phyloP scores from a whole-genome alignment of 1,284 basidiomycete genomes.

The Pholiota adiposa region DNA sequence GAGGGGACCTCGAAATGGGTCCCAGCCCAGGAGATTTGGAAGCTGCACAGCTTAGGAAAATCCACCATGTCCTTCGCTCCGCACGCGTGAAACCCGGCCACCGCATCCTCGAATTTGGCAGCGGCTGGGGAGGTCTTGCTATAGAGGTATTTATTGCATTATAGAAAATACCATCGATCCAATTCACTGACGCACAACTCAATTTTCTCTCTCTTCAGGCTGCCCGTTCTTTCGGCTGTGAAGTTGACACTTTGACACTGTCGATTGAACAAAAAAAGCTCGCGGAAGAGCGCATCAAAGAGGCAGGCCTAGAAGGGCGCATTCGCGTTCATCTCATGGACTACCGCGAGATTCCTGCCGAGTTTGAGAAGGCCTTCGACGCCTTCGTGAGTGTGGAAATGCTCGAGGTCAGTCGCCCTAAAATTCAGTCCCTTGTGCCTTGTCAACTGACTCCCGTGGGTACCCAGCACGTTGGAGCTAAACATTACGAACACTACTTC shows the following conservation, averaged over 20 bases:
- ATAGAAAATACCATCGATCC: conserved; percentile 13
- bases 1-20: conserved; percentile 61
- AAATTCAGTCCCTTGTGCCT: conserved; percentile 14
- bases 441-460: conserved; percentile 9
- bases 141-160: conserved; percentile 69
- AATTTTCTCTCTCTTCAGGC: conserved; percentile 45
- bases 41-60: conserved; percentile 80
- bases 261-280: conserved; percentile 86
- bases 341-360: conserved; percentile 79
- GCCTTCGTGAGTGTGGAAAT: conserved; percentile 91
- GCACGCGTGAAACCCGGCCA: conserved; percentile 80
- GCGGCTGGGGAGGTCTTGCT: conserved; percentile 89
- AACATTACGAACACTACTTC: conserved; percentile 79
- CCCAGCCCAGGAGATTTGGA: conserved; percentile 72
- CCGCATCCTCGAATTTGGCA: conserved; percentile 89
- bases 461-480: conserved; percentile 66
- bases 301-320: conserved; percentile 69
- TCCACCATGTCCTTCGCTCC: conserved; percentile 76
- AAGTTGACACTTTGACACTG: conserved; percentile 87
- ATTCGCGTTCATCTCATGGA: conserved; percentile 88
- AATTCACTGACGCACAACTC: conserved; percentile 1
- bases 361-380: conserved; percentile 83
- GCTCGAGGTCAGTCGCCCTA: conserved; percentile 70
- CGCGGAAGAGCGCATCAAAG: conserved; percentile 80
- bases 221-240: conserved; percentile 71